These are phyloP conservation scores for Durio zibethinus DNA, from an alignment of 345 rosid species.

Conservation along the genomic window DNA sequence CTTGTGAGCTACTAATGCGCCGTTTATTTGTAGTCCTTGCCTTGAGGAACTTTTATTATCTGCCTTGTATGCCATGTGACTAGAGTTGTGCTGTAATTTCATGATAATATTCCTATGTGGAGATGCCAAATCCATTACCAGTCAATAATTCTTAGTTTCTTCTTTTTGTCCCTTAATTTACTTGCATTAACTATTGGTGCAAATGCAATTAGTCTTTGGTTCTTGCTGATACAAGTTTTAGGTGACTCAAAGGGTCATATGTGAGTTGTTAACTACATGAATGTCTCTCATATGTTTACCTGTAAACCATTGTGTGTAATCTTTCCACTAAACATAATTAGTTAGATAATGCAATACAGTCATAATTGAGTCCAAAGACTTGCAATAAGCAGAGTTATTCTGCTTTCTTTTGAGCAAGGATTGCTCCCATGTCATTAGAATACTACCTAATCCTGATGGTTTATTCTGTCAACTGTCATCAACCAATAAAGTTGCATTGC, in stretches of 20 bases:
- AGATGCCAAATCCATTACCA: neutral
- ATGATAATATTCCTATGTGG: neutral
- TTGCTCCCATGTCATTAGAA: neutral
- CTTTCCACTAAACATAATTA: neutral
- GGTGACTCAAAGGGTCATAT: neutral
- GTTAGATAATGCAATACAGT: neutral
- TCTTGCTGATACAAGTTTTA: neutral
- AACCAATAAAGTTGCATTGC: neutral
- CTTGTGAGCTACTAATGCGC: neutral
- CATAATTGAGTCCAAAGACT: neutral
- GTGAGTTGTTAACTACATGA: neutral
- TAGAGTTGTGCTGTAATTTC: neutral
- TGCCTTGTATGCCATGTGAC: neutral
- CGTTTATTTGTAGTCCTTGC: neutral
- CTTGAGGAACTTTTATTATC: neutral
- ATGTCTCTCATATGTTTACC: neutral
- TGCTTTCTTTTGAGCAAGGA: neutral
- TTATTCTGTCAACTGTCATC: neutral
- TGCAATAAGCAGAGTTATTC: neutral
- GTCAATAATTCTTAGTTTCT: neutral
- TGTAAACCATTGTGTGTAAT: neutral
- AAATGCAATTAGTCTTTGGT: neutral
- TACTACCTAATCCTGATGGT: neutral
- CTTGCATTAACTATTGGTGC: neutral
- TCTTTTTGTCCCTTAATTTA: neutral